Percentiles rank a stretch among this genome's conserved stretches.
phyloP scores from a whole-genome alignment of 108 stramenopile genomes.

The Chaetoceros muelleri region DNA sequence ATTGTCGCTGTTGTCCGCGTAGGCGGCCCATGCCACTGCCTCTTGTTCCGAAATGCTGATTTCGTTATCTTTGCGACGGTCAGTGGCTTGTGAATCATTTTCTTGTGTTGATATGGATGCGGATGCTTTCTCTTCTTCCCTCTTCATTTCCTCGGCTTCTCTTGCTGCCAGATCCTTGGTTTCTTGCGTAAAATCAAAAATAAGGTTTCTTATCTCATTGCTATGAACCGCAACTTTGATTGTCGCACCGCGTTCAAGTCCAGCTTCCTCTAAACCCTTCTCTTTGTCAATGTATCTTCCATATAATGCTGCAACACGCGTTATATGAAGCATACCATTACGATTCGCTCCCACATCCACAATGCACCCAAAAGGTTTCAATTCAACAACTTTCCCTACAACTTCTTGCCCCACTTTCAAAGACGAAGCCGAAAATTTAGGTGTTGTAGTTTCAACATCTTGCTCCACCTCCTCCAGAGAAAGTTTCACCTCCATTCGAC shows the following conservation, averaged over 20 bases:
- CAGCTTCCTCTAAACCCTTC: slow-evolving; percentile 46
- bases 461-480: slow-evolving; percentile 25
- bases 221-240: slow-evolving; percentile 35
- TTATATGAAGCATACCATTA: slow-evolving; percentile 61
- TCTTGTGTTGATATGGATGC: slow-evolving; percentile 1
- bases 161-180: slow-evolving; percentile 5
- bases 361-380: slow-evolving; percentile 56
- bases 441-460: slow-evolving; percentile 3
- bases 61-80: slow-evolving; percentile 11
- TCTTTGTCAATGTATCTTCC: slow-evolving; percentile 44
- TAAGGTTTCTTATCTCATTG: slow-evolving; percentile 39
- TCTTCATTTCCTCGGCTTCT: slow-evolving; percentile 5
- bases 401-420: slow-evolving; percentile 31
- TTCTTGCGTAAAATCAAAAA: slow-evolving; percentile 47
- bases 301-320: slow-evolving; percentile 39
- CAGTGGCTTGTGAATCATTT: neutral
- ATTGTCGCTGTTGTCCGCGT: slow-evolving; percentile 12
- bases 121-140: slow-evolving; percentile 1
- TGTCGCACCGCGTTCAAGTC: slow-evolving; percentile 35
- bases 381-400: slow-evolving; percentile 31
- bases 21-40: slow-evolving; percentile 39
- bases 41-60: slow-evolving; percentile 26
- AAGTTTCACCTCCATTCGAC: slow-evolving; percentile 48
- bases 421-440: slow-evolving; percentile 34
- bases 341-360: slow-evolving; percentile 74